Evolutionary conservation across 116 monocot genomes (phyloP).

Genomic region (Thalassia testudinum): DNA sequence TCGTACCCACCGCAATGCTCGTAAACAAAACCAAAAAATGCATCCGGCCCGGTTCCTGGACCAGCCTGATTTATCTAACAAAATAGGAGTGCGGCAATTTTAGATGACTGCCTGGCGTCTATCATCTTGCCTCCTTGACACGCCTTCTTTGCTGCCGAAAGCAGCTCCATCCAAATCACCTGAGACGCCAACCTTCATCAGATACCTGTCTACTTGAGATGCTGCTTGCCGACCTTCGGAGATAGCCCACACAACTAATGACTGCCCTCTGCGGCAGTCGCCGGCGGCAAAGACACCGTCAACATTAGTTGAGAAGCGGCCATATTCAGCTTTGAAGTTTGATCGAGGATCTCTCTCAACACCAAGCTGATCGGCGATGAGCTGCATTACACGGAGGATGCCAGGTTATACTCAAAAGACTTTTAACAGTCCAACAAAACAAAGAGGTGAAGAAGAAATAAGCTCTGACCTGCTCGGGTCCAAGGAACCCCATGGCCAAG

Average conservation of each 20-base stretch:
- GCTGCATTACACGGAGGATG: conserved; percentile 24
- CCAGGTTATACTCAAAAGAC: neutral
- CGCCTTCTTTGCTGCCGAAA: neutral
- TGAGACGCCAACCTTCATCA: conserved; percentile 31
- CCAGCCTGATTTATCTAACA: too few species aligned
- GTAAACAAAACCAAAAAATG: too few species aligned
- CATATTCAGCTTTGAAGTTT: conserved; percentile 87
- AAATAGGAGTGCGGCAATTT: too few species aligned
- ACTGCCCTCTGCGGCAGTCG: conserved; percentile 93
- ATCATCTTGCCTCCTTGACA: conserved; percentile 1
- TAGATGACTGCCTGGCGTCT: conserved; percentile 4
- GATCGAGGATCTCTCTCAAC: conserved; percentile 77
- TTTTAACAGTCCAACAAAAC: neutral
- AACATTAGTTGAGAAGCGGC: conserved; percentile 70
- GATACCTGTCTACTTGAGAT: conserved; percentile 56
- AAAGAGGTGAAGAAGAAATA: neutral
- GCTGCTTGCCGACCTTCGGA: conserved; percentile 89
- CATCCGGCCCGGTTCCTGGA: too few species aligned
- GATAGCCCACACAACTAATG: conserved; percentile 96
- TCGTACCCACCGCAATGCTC: too few species aligned
- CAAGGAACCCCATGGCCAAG: conserved; percentile 97
- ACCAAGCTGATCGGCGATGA: conserved; percentile 61
- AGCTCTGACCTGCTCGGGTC: conserved; percentile 82
- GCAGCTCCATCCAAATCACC: neutral
- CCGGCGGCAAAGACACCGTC: conserved; percentile 94